Conservation (phyloP, 768 basidiomycete genomes). For the Neoboletus subvelutipes region DNA sequence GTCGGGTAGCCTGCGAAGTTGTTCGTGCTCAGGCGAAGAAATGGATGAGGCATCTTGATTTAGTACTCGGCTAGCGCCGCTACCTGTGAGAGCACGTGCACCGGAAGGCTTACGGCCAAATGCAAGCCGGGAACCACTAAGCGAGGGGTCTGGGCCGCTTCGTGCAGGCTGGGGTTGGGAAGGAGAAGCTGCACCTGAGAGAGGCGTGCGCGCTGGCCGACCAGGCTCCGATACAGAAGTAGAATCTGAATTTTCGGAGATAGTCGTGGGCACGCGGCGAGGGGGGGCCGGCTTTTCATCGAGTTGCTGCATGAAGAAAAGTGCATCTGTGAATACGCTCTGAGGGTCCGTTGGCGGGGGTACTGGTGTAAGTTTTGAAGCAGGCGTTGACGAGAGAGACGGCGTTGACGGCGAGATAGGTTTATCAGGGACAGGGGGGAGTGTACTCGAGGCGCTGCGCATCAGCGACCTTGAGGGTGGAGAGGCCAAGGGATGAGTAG, state of each 20-base stretch:
- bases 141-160: constrained; percentile 32
- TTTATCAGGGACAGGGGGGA: constrained; percentile 33
- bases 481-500: constrained; percentile 11
- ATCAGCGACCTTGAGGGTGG: constrained; percentile 12
- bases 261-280: constrained; percentile 46
- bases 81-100: constrained; percentile 63
- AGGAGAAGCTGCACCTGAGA: constrained; percentile 26
- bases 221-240: constrained; percentile 33
- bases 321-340: constrained; percentile 51
- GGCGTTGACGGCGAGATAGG: constrained; percentile 15
- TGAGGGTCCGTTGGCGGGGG: constrained; percentile 26
- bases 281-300: constrained; percentile 34
- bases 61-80: constrained; percentile 37
- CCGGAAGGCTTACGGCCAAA: constrained; percentile 75
- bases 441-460: constrained; percentile 9
- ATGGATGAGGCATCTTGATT: constrained; percentile 35
- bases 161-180: constrained; percentile 20
- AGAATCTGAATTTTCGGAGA: constrained; percentile 42
- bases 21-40: constrained; percentile 39
- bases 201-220: constrained; percentile 9
- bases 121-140: constrained; percentile 37
- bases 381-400: constrained; percentile 24
- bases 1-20: constrained; percentile 27
- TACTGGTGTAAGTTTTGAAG: constrained; percentile 26
- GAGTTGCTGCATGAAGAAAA: constrained; percentile 69